Evolutionary conservation across 306 rosid species (phyloP), one percentile per base, ranked within the genome.

Genomic region (Ziziphus jujuba): DNA sequence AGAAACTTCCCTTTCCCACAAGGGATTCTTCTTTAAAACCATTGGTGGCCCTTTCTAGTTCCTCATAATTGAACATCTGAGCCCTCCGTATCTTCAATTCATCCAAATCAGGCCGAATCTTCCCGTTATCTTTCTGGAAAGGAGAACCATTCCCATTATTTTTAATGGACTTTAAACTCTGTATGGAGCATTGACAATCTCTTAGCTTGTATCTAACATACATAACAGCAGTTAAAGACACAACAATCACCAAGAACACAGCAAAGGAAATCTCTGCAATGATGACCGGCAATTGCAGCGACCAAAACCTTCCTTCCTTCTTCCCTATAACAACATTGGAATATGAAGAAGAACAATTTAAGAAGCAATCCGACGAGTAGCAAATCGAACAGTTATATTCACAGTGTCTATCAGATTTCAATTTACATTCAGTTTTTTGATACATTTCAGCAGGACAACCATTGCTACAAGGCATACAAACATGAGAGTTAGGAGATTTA

Each of bases 1-100:
- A 91, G 67, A 91, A 93, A 60, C 98, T 93, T 74, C 98, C 98
- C 74, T 87, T 90, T 5, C 98, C 98, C 12, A 90, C 93, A 16
- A 91, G 61, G 20, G 91, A 82, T 65, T 88, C 96, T 59, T 88
- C 91, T 76, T 83, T 82, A 77, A 91, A 91, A 43, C 97, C 89
- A 6, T 66, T 54, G 0, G 96, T 91, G 33, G 96, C 96, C 43
- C 75, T 78, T 74, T 88, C 91, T 21, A 91, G 96, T 44, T 91
- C 97, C 75, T 88, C 85, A 15, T 91, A 91, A 34, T 82, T 74
- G 78, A 86, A 91, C 93, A 81, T 88, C 78, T 78, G 85, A 62
- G 92, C 92, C 60, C 89, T 78, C 76, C 96, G 78, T 45, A 86
- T 78, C 84, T 83, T 90, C 51, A 93, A 44, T 56, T 93, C 96